Base-by-base conservation (phyloP, 805 yeast species). In the Middelhovenomyces tepae region DNA sequence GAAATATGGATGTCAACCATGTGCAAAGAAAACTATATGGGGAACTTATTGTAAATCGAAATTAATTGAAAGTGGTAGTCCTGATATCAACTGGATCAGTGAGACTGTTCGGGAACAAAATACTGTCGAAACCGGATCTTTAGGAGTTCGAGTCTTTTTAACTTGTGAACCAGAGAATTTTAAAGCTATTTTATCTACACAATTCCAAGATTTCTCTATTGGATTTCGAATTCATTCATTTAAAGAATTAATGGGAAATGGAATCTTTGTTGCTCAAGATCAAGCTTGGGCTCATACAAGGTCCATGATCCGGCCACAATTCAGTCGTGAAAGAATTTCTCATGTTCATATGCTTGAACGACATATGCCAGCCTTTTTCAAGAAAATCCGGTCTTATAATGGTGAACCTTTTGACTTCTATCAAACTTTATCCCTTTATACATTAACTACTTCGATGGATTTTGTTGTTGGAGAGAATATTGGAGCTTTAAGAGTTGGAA, bases 231-330 rank as follows among this genome's bases (percentile, higher is more conserved):
- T 43, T 37, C 40, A 38, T 7, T 37, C 38, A 3, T 40, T 46
- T 32, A 34, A 27, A 23, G 40, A 45, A 2, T 29, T 51, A 17
- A 39, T 51, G 10, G 55, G 55, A 13, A 42, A 47, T 15, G 57
- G 56, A 5, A 48, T 52, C 16, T 52, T 52, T 36, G 48, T 55
- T 4, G 42, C 46, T 9, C 39, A 45, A 13, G 57, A 56, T 16
- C 46, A 46, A n/a, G 51, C 45, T 13, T 52, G 57, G 57, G 45
- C 45, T 33, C 56, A 52, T 39, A 45, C 51, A 18, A 45, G 57
- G 15, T 41, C 54, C 6, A 19, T 52, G 41, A 37, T 52, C 31
- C 44, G 54, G 10, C 57, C 57, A 1, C 56, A 49, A 40, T 52
- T 52, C 35, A 32, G 46, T 15, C 38, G 48, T 2, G 53, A 50